These are phyloP conservation scores for Cupressus sempervirens DNA, from an alignment of 75 land plant species.

Conservation along the genomic window DNA sequence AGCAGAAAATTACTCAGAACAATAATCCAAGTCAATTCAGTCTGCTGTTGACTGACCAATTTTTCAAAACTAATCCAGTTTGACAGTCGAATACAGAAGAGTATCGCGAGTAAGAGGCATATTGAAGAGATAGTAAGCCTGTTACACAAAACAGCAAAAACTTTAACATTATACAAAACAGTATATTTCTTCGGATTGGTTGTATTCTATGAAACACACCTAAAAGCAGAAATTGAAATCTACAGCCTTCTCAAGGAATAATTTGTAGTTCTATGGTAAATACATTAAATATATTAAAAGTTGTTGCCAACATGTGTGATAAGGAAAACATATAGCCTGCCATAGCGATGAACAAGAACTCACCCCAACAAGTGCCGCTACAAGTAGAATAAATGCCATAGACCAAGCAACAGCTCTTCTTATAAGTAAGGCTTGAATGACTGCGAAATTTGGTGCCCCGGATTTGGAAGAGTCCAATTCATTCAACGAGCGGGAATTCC, in stretches of 20 bases:
- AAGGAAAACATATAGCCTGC: not conserved
- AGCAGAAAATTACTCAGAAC: not conserved
- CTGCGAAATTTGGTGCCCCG: not conserved
- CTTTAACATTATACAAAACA: not conserved
- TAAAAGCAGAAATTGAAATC: not conserved
- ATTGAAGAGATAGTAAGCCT: slow-evolving; percentile 44
- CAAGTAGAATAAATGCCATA: slow-evolving; percentile 56
- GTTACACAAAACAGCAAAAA: slow-evolving; percentile 13
- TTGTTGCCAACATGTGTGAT: not conserved
- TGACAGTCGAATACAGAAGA: slow-evolving; percentile 63
- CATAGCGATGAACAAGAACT: slow-evolving; percentile 12
- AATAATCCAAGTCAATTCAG: not conserved
- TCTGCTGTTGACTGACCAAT: not conserved
- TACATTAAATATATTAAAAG: no score
- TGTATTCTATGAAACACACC: not conserved
- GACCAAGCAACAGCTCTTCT: slow-evolving; percentile 51
- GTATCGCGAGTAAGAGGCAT: slow-evolving; percentile 79
- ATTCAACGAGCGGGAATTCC: slow-evolving; percentile 18
- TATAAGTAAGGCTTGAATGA: slow-evolving; percentile 24
- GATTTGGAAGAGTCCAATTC: not conserved
- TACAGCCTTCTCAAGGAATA: not conserved
- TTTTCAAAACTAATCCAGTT: slow-evolving; percentile 35
- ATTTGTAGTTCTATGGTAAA: not conserved
- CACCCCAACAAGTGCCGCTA: slow-evolving; percentile 60
- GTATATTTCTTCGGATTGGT: not conserved